Conservation (phyloP, 495 filamentous ascomycete genomes). For the Penicillium antarcticum region DNA sequence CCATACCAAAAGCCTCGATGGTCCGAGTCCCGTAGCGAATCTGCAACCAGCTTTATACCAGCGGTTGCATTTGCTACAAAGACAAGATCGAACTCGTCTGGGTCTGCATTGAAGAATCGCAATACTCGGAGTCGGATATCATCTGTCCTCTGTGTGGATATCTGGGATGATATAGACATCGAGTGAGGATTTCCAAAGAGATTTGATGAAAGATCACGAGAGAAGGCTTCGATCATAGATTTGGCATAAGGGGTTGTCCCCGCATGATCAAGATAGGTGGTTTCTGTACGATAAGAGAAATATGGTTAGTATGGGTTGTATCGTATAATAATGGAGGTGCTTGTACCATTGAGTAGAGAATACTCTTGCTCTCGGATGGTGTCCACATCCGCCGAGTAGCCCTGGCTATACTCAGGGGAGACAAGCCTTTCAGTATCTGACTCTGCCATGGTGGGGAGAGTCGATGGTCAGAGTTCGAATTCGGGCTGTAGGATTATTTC, state of each 20-base stretch:
- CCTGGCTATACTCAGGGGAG: constrained; percentile 16
- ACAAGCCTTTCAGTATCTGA: neutral
- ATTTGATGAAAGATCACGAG: constrained; percentile 68
- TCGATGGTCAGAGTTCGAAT: neutral
- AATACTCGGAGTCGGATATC: constrained; percentile 70
- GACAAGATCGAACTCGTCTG: constrained; percentile 78
- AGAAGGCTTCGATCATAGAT: constrained; percentile 76
- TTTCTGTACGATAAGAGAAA: constrained; percentile 42
- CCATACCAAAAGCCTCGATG: constrained; percentile 70
- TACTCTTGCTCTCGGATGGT: constrained; percentile 68
- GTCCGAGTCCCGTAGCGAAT: constrained; percentile 62
- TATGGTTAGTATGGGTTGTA: neutral
- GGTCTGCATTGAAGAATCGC: constrained; percentile 79
- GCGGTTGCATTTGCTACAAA: constrained; percentile 94
- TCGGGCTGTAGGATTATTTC: neutral
- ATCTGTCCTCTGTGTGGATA: constrained; percentile 70
- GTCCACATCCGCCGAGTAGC: constrained; percentile 68
- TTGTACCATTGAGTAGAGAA: constrained; percentile 74
- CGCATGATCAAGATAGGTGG: constrained; percentile 89
- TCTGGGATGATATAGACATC: constrained; percentile 74
- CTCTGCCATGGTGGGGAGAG: constrained; percentile 9
- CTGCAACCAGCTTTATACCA: constrained; percentile 80
- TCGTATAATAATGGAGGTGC: neutral
- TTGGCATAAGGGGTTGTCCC: constrained; percentile 80
- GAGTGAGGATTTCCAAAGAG: constrained; percentile 93